Percentiles rank a stretch among this genome's conserved stretches.
Evolutionary conservation across 2,329 filamentous ascomycete species (phyloP).

Genomic region (Neofusicoccum ribis): DNA sequence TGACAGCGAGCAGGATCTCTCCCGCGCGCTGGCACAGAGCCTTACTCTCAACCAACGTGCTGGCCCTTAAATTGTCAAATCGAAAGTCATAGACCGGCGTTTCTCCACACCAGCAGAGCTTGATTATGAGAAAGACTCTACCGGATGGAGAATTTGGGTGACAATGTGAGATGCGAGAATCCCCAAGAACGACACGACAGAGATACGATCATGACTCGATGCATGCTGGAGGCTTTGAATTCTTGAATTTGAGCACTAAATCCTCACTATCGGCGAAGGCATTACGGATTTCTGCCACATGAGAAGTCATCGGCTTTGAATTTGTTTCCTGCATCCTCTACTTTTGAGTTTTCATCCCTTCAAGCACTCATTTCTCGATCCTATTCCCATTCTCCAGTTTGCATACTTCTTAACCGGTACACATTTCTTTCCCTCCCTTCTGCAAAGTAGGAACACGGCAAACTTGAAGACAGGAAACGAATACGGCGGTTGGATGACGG

Average conservation of each 20-base stretch:
- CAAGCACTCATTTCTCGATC: background rate
- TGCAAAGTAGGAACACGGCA: background rate
- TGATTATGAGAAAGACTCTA: background rate
- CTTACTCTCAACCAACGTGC: constrained; percentile 11
- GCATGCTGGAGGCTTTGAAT: constrained; percentile 1
- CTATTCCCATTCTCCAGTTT: background rate
- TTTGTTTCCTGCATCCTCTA: background rate
- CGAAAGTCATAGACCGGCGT: background rate
- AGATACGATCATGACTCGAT: constrained; percentile 10
- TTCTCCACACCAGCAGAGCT: background rate
- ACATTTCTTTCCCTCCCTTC: constrained; percentile 3
- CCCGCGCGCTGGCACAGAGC: background rate
- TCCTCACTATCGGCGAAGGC: background rate
- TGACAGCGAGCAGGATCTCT: constrained; percentile 3
- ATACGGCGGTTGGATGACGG: constrained; percentile 9
- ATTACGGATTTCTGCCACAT: background rate
- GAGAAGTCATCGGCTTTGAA: background rate
- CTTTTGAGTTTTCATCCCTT: background rate
- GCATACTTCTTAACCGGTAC: constrained; percentile 7
- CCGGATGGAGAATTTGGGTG: background rate
- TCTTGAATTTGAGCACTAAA: background rate
- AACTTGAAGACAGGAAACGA: background rate
- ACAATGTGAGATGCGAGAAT: background rate
- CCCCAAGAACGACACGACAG: background rate
- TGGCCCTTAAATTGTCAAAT: background rate